Conservation (phyloP, 2,329 filamentous ascomycete genomes). For the Fusarium luffae region DNA sequence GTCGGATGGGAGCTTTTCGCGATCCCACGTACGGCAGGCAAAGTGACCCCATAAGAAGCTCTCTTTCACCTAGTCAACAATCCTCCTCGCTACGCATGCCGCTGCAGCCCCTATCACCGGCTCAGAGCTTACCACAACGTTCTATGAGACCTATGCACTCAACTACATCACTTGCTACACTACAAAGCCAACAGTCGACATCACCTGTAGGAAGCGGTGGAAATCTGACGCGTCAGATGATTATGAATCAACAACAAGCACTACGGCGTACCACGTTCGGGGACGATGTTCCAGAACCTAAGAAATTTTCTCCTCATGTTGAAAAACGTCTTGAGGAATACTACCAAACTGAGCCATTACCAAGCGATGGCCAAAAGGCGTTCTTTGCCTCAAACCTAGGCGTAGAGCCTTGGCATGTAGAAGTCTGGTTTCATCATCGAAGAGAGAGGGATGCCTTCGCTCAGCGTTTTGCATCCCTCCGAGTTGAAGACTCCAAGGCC, state of each 20-base stretch:
- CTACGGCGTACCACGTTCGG: slow-evolving; percentile 55
- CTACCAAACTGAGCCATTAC: slow-evolving; percentile 60
- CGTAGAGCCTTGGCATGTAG: slow-evolving; percentile 62
- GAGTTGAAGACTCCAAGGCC: slow-evolving; percentile 51
- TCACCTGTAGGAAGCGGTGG: slow-evolving; percentile 36
- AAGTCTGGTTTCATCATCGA: slow-evolving; percentile 67
- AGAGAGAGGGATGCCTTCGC: slow-evolving; percentile 60
- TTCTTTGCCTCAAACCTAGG: slow-evolving; percentile 66
- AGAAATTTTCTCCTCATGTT: slow-evolving; percentile 61
- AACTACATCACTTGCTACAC: slow-evolving; percentile 39
- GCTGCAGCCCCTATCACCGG: slow-evolving; percentile 38
- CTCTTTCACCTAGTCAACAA: slow-evolving; percentile 35
- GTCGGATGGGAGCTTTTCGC: slow-evolving; percentile 38
- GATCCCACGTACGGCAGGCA: slow-evolving; percentile 37
- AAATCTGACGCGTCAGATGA: slow-evolving; percentile 54
- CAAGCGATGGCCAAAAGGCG: slow-evolving; percentile 62
- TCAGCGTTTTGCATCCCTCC: slow-evolving; percentile 58
- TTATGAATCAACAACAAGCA: slow-evolving; percentile 59
- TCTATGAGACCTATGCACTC: slow-evolving; percentile 40
- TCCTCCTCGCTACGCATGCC: slow-evolving; percentile 32
- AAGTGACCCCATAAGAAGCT: slow-evolving; percentile 15
- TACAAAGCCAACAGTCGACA: slow-evolving; percentile 38
- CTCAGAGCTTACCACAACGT: slow-evolving; percentile 29
- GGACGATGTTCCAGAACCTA: slow-evolving; percentile 55
- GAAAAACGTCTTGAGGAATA: slow-evolving; percentile 64